Evolutionary conservation across 106 monocot genomes (phyloP), one percentile per base, ranked within the genome.

Genomic region (Allium sativum): DNA sequence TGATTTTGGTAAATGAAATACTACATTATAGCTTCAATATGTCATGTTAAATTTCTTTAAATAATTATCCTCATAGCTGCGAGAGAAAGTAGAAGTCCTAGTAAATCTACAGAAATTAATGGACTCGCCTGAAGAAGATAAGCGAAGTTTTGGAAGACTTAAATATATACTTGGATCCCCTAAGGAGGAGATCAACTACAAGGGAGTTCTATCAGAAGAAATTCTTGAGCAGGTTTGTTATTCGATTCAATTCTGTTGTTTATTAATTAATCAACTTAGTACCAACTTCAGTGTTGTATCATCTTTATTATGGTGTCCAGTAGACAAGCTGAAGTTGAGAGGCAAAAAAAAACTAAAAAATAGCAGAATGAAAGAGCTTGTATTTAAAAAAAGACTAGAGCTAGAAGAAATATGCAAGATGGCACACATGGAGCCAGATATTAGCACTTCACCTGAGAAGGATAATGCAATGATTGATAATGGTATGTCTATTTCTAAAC

Each of bases 351-450:
- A 58, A n/a, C 56, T 96, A 21, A 96, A 96, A 71, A 84, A 86
- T 9, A 90, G 81, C 47, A 83, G 82, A 84, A 79, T 96, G 81
- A 96, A 87, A 74, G 95, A 96, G 50, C 70, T 96, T 40, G 87
- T 96, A 58, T 54, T 82, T 53, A 87, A 73, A 65, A 79, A 74
- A 74, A 75, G 90, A 66, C 17, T 53, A 42, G 95, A 96, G 62
- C 59, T 96, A 41, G 95, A 96, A 80, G 95, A 96, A 62, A 73
- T 90, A 50, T 90, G 95, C 58, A 72, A 72, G 76, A 67, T 69
- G 63, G 90, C 84, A 54, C 95, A 96, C 43, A 82, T 84, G 13
- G 90, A 91, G 60, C 84, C 90, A 62, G 90, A 96, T 72, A 65
- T 41, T 15, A 87, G 73, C 71, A 90, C 90, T 13, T 61, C 73